Evolutionary conservation across 2,329 filamentous ascomycete species (phyloP).

Genomic region (Curvularia hawaiiensis): DNA sequence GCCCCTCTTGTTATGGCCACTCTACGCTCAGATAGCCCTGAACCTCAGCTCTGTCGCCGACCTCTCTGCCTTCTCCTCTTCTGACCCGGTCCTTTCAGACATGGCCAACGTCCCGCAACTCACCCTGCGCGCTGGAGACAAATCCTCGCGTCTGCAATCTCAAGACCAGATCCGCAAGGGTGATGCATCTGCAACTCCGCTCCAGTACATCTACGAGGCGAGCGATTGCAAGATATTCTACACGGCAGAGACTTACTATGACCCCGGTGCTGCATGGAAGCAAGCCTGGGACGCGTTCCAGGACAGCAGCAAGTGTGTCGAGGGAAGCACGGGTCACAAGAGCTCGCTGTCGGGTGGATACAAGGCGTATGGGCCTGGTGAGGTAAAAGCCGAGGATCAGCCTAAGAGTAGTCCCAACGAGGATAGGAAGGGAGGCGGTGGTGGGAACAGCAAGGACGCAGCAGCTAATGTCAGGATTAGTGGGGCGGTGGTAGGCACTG

Average conservation of each 20-base stretch:
- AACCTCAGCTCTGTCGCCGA: slow-evolving; percentile 20
- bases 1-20: slow-evolving; percentile 23
- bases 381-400: slow-evolving; percentile 26
- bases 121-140: slow-evolving; percentile 23
- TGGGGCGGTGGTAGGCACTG: slow-evolving; percentile 3
- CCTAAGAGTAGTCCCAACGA: slow-evolving; percentile 7
- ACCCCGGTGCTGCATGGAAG: slow-evolving; percentile 59
- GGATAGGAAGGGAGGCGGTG: not conserved
- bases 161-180: slow-evolving; percentile 38
- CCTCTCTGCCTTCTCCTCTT: slow-evolving; percentile 11
- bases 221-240: slow-evolving; percentile 67
- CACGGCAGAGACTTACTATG: slow-evolving; percentile 58
- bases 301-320: slow-evolving; percentile 30
- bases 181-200: slow-evolving; percentile 47
- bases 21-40: slow-evolving; percentile 22
- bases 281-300: slow-evolving; percentile 35
- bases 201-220: slow-evolving; percentile 65
- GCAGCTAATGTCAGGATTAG: slow-evolving; percentile 3
- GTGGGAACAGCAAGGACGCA: slow-evolving; percentile 1
- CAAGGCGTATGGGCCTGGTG: slow-evolving; percentile 29
- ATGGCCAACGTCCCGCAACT: slow-evolving; percentile 26
- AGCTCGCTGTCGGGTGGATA: slow-evolving; percentile 34
- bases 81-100: slow-evolving; percentile 14
- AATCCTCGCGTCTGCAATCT: slow-evolving; percentile 21
- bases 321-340: slow-evolving; percentile 29